Evolutionary conservation across 441 rosid species (phyloP).

Genomic region (Biscutella auriculata): DNA sequence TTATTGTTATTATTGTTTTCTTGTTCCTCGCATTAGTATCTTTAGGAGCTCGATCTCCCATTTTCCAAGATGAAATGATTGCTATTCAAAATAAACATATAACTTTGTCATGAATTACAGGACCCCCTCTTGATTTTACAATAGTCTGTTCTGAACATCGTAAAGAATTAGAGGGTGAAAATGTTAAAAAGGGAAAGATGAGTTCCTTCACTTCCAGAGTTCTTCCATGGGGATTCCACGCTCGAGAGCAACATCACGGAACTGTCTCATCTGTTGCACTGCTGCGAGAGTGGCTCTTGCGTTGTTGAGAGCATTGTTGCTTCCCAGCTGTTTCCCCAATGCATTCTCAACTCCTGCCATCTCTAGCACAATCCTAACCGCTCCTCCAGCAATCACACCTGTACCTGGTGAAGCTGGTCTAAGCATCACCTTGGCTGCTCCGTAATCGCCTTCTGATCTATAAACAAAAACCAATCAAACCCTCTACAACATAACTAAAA

Average conservation of each 20-base stretch:
- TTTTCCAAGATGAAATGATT: not conserved
- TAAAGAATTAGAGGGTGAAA: slow-evolving; percentile 2
- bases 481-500: not conserved
- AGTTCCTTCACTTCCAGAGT: slow-evolving; percentile 52
- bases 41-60: too few species aligned
- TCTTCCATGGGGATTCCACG: slow-evolving; percentile 95
- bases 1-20: too few species aligned
- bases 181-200: not conserved
- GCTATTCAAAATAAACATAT: slow-evolving; percentile 10
- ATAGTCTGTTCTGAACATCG: slow-evolving; percentile 2
- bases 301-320: slow-evolving; percentile 80
- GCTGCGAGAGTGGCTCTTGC: slow-evolving; percentile 88
- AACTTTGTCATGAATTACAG: slow-evolving; percentile 7
- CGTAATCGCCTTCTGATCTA: slow-evolving; percentile 77
- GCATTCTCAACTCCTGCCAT: slow-evolving; percentile 95
- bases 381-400: slow-evolving; percentile 91
- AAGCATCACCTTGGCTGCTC: slow-evolving; percentile 94
- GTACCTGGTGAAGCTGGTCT: slow-evolving; percentile 96
- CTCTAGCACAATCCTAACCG: slow-evolving; percentile 82
- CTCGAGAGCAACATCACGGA: slow-evolving; percentile 66
- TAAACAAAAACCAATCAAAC: slow-evolving; percentile 10
- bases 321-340: slow-evolving; percentile 68
- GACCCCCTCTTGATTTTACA: slow-evolving; percentile 11
- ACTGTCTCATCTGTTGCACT: slow-evolving; percentile 69
- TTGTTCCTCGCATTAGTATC: too few species aligned